Conservation (phyloP, 2,329 filamentous ascomycete species). For the Trichoderma harzianum region DNA sequence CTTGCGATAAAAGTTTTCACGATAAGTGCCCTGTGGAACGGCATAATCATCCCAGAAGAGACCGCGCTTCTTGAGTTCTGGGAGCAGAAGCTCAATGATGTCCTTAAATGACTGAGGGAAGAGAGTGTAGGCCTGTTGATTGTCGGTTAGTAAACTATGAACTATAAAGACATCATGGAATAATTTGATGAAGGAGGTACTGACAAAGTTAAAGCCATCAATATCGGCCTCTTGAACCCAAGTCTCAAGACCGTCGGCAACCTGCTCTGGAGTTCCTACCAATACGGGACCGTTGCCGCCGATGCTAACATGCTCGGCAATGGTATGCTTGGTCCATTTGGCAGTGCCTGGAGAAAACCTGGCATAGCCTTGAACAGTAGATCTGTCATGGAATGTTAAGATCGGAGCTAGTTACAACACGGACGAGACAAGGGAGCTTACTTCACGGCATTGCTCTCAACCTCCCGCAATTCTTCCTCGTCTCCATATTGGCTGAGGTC, state of each 20-base stretch:
- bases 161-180: no score
- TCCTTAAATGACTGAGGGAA: constrained; percentile 67
- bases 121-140: constrained; percentile 55
- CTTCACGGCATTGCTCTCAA: constrained; percentile 59
- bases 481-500: constrained; percentile 57
- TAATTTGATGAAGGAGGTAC: constrained; percentile 24
- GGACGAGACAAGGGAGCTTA: constrained; percentile 21
- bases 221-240: constrained; percentile 54
- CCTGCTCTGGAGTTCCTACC: constrained; percentile 53
- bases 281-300: constrained; percentile 64
- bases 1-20: constrained; percentile 57
- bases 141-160: not conserved
- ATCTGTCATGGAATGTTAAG: constrained; percentile 31
- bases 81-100: constrained; percentile 61
- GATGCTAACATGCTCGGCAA: constrained; percentile 65
- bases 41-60: constrained; percentile 54
- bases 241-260: constrained; percentile 34
- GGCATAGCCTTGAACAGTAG: constrained; percentile 54
- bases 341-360: constrained; percentile 55
- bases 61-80: constrained; percentile 58
- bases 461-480: constrained; percentile 60
- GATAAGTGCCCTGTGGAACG: constrained; percentile 55
- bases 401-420: not conserved
- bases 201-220: constrained; percentile 69
- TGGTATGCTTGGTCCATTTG: constrained; percentile 70